Evolutionary conservation across 768 basidiomycete genomes (phyloP).

Genomic region (Lactifluus subvellereus): DNA sequence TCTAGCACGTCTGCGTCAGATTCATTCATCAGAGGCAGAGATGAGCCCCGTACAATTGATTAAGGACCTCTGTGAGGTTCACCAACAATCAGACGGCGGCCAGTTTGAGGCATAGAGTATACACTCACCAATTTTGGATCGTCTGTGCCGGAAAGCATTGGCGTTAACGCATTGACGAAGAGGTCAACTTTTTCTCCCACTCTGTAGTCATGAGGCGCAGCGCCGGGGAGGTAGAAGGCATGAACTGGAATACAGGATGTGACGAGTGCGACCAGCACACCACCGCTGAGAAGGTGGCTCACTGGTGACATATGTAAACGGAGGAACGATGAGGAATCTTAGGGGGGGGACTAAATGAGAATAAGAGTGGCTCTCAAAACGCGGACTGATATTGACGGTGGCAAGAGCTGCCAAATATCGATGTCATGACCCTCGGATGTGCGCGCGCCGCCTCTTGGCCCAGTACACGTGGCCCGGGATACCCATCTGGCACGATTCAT

Average conservation of each 20-base stretch:
- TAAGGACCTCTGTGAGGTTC: conserved; percentile 65
- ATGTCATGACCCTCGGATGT: background rate
- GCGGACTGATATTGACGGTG: background rate
- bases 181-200: conserved; percentile 70
- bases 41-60: conserved; percentile 63
- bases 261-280: conserved; percentile 25
- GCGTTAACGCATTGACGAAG: conserved; percentile 85
- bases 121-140: conserved; percentile 67
- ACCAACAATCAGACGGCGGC: background rate
- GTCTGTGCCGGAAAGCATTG: conserved; percentile 64
- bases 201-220: conserved; percentile 81
- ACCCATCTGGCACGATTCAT: no score
- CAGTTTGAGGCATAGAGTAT: background rate
- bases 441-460: background rate
- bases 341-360: background rate
- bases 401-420: background rate
- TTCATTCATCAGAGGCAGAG: background rate
- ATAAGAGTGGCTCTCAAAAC: background rate
- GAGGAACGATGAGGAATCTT: background rate
- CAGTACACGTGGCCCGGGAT: background rate
- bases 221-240: conserved; percentile 89
- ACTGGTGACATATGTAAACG: conserved; percentile 15
- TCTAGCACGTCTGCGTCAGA: conserved; percentile 40
- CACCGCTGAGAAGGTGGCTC: conserved; percentile 23
- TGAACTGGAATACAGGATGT: conserved; percentile 23